Evolutionary conservation across 2,329 filamentous ascomycete species (phyloP).

Genomic region (Escovopsis sp.): DNA sequence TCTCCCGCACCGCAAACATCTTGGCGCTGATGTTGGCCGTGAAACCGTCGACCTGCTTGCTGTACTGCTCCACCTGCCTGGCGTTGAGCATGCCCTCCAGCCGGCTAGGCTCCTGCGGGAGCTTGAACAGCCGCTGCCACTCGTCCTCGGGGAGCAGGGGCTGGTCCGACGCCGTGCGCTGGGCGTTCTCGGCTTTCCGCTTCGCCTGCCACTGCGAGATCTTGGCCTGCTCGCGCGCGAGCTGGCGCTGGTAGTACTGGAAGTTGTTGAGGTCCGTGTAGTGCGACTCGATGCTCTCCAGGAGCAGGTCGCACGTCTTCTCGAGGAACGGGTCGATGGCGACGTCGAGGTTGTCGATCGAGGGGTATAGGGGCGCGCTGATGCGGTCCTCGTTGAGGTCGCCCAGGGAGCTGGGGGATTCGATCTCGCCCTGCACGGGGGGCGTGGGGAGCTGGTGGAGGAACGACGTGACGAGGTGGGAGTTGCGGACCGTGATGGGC

Average conservation of each 20-base stretch:
- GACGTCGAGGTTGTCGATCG: slow-evolving; percentile 78
- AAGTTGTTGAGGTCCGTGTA: slow-evolving; percentile 99
- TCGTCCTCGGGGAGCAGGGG: slow-evolving; percentile 83
- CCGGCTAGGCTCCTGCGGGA: slow-evolving; percentile 84
- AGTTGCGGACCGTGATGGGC: slow-evolving; percentile 86
- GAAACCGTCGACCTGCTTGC: slow-evolving; percentile 92
- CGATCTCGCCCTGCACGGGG: slow-evolving; percentile 47
- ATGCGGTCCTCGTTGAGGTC: slow-evolving; percentile 56
- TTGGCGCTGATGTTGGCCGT: slow-evolving; percentile 83
- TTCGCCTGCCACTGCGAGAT: slow-evolving; percentile 94
- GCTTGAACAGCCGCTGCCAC: slow-evolving; percentile 96
- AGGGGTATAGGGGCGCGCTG: slow-evolving; percentile 61
- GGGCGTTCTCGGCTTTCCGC: slow-evolving; percentile 89
- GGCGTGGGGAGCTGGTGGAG: slow-evolving; percentile 76
- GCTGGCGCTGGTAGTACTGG: slow-evolving; percentile 86
- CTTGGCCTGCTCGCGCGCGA: slow-evolving; percentile 89
- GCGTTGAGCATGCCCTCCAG: slow-evolving; percentile 91
- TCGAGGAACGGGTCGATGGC: slow-evolving; percentile 95
- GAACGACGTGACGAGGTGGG: slow-evolving; percentile 87
- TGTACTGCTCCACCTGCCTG: slow-evolving; percentile 94
- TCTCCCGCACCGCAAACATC: slow-evolving; percentile 89
- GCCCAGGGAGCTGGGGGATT: slow-evolving; percentile 64
- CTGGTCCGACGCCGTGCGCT: slow-evolving; percentile 75
- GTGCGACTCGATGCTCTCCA: slow-evolving; percentile 94
- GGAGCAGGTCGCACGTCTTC: slow-evolving; percentile 91